A percentile compares a stretch with the other conserved stretches of the same genome.
phyloP scores from a whole-genome alignment of 805 yeast genomes.

The Candida fluviatilis region DNA sequence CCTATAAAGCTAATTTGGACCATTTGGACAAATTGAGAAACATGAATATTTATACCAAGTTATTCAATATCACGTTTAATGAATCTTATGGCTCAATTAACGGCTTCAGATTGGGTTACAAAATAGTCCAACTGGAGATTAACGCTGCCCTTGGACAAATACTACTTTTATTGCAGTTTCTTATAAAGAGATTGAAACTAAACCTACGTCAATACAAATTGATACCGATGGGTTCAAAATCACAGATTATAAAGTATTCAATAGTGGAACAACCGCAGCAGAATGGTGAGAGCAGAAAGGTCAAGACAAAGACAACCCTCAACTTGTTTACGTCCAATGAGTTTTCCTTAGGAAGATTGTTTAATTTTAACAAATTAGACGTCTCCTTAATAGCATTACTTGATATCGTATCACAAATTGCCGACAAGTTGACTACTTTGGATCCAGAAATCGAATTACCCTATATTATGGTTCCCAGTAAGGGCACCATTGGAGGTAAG shows the following conservation, averaged over 20 bases:
- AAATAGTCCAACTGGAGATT: conserved; percentile 85
- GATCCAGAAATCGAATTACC: conserved; percentile 67
- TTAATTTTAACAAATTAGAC: conserved; percentile 75
- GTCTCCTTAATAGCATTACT: conserved; percentile 76
- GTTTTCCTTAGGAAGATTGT: conserved; percentile 63
- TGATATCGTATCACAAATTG: conserved; percentile 55
- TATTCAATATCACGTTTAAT: conserved; percentile 79
- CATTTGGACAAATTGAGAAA: conserved; percentile 69
- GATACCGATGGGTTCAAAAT: conserved; percentile 80
- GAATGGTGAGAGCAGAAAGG: conserved; percentile 1
- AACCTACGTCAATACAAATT: conserved; percentile 57
- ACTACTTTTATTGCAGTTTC: conserved; percentile 62
- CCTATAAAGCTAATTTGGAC: conserved; percentile 56
- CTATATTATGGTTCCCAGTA: conserved; percentile 51
- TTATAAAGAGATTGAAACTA: conserved; percentile 53
- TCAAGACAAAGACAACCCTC: conserved; percentile 35
- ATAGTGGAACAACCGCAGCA: conserved; percentile 1
- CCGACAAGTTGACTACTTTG: conserved; percentile 34
- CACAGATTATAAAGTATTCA: conserved; percentile 61
- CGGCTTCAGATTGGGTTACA: conserved; percentile 73
- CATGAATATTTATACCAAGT: conserved; percentile 77
- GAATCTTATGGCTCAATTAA: conserved; percentile 78
- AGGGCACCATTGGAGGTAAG: conserved; percentile 72
- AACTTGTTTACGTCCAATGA: conserved; percentile 69
- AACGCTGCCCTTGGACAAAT: conserved; percentile 91